Conservation (phyloP, 495 filamentous ascomycete genomes). For the Neurospora intermedia region DNA sequence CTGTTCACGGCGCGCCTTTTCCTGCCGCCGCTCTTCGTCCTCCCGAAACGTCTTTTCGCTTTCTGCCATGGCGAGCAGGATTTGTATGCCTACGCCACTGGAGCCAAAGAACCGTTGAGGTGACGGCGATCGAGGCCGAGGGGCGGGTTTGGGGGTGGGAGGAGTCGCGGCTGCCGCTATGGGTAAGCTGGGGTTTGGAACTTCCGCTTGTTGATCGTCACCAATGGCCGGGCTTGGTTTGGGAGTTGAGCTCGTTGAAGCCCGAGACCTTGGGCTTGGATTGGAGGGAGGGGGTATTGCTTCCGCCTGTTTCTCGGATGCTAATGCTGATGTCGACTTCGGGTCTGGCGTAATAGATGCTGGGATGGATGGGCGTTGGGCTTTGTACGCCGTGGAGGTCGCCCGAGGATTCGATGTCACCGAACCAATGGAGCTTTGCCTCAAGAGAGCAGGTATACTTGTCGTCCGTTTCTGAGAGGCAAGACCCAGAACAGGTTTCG, state of each 20-base stretch:
- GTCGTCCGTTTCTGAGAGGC: not conserved
- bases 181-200: not conserved
- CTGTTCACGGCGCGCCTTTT: not conserved
- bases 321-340: not conserved
- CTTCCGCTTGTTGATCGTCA: not conserved
- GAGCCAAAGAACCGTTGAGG: slow-evolving; percentile 10
- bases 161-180: not conserved
- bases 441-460: not conserved
- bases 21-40: slow-evolving; percentile 5
- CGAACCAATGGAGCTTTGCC: not conserved
- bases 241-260: not conserved
- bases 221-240: not conserved
- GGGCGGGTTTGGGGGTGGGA: not conserved
- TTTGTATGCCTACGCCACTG: slow-evolving; percentile 3
- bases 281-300: not conserved
- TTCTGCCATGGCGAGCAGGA: not conserved
- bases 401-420: not conserved
- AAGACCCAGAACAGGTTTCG: not conserved
- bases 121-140: not conserved
- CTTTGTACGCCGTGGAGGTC: not conserved
- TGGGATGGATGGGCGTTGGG: not conserved
- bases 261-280: not conserved
- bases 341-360: not conserved
- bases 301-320: not conserved
- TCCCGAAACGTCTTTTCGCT: slow-evolving; percentile 4